Evolutionary conservation across 2,329 filamentous ascomycete species (phyloP), one percentile per base, ranked within the genome.

Genomic region (Colletotrichum chlorophyti): DNA sequence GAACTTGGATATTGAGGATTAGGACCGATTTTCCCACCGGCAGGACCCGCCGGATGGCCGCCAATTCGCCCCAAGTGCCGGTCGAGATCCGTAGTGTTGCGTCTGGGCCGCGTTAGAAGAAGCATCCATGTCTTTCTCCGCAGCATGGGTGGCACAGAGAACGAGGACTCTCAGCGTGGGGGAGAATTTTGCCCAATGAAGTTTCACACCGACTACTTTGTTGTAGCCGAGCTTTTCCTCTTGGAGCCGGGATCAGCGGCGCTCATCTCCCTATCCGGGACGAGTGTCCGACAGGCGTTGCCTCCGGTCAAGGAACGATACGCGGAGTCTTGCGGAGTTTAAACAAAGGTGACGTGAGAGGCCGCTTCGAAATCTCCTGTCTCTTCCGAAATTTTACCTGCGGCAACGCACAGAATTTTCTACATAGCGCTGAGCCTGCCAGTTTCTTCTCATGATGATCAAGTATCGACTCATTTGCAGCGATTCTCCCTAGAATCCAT

Each of bases 321-420:
- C 38, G 57, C 57, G 43, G 57, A 50, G 57, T 57, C 57, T 57
- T 50, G 57, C 57, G 57, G 57, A 57, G 57, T 55, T 49, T 29
- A 50, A 45, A 35, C 57, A 10, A 43, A n/a, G 17, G 26, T 60
- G 51, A 49, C 57, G 43, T 60, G 55, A 55, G 47, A 38, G 12
- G 19, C 35, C 31, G 50, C 48, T 58, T 58, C 42, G 49, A 59
- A 43, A 35, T 43, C 24, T 43, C 42, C 41, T 37, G 21, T 19
- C 42, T 32, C 38, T 55, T 35, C 55, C 29, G 24, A 43, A 21
- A 19, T 15, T 12, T 23, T 12, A 24, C 12, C 15, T 15, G 35
- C 35, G n/a, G n/a, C n/a, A n/a, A n/a, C 24, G 12, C 14, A 19
- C n/a, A 40, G 46, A 15, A n/a, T n/a, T n/a, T n/a, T n/a, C n/a